phyloP scores from a whole-genome alignment of 257 asterid species.

The Echites panduratus region DNA sequence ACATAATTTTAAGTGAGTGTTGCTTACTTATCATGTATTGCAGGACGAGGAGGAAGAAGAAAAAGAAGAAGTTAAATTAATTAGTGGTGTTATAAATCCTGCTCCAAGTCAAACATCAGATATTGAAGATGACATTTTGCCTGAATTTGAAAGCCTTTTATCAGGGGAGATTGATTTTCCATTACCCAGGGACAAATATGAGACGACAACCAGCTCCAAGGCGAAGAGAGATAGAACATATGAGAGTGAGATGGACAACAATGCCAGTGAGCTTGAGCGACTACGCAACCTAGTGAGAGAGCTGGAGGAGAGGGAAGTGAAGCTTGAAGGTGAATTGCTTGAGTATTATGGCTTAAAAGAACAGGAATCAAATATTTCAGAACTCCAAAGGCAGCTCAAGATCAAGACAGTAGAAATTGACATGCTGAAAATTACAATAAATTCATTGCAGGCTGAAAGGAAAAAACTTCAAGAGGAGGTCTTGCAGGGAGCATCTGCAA shows the following conservation, averaged over 20 bases:
- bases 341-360: conserved; percentile 87
- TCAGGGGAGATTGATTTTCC: conserved; percentile 82
- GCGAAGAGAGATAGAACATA: conserved; percentile 52
- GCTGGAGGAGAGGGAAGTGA: conserved; percentile 86
- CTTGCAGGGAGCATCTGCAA: conserved; percentile 46
- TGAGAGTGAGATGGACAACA: conserved; percentile 67
- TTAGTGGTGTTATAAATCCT: conserved; percentile 59
- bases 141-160: conserved; percentile 67
- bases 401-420: conserved; percentile 80
- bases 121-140: conserved; percentile 65
- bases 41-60: conserved; percentile 66
- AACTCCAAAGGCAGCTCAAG: conserved; percentile 80
- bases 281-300: conserved; percentile 67
- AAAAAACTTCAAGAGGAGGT: conserved; percentile 89
- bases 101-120: conserved; percentile 37
- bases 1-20: neutral
- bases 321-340: conserved; percentile 89
- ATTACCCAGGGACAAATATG: conserved; percentile 54
- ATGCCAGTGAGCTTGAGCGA: conserved; percentile 66
- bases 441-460: conserved; percentile 77
- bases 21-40: conserved; percentile 8
- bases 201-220: conserved; percentile 26
- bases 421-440: conserved; percentile 77
- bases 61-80: conserved; percentile 84
- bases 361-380: conserved; percentile 70